Evolutionary conservation across 495 filamentous ascomycete species (phyloP), one percentile per base, ranked within the genome.

Genomic region (Penicillium cosmopolitanum): DNA sequence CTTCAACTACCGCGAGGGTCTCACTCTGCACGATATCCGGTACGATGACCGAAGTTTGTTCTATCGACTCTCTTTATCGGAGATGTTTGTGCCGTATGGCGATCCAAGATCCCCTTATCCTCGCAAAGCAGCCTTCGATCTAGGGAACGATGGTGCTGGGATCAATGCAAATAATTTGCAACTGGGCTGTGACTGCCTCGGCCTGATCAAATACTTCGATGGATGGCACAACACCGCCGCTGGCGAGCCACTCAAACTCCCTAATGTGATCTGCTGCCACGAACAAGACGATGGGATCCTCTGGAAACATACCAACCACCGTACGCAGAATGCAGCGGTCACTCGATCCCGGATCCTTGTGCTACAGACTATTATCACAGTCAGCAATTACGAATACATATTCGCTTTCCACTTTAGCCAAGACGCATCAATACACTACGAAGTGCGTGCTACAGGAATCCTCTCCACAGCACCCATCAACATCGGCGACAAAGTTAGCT

Each of bases 341-440:
- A 78, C 78, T 5, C 79, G 86, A 19, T 80, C 78, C n/a, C 74
- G 86, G 5, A 77, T 83, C 47, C 70, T 89, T 3, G 79, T 89
- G 36, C 58, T 89, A 8, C 90, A 94, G 57, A 88, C 86, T 35
- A 91, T 92, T 65, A 85, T 90, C 66, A 93, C 90, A 0, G 84
- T 93, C n/a, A 83, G 84, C 51, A 94, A 94, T 75, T 94, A 94
- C 74, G 90, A 93, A 66, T 94, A 94, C 62, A 89, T 97, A 56
- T 80, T 97, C 48, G 85, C 89, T 6, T 97, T 89, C 73, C 82
- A 89, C 51, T 91, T 97, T 75, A 86, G 89, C 67, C 91, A 93
- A 61, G 88, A 89, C 0, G 93, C 86, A 3, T 87, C 89, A 40
- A 67, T 96, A 53, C 73, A 82, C 21, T 90, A 92, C 66, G 93